Conservation (phyloP, 2,329 filamentous ascomycete genomes). For the Emergomyces pasteurianus region DNA sequence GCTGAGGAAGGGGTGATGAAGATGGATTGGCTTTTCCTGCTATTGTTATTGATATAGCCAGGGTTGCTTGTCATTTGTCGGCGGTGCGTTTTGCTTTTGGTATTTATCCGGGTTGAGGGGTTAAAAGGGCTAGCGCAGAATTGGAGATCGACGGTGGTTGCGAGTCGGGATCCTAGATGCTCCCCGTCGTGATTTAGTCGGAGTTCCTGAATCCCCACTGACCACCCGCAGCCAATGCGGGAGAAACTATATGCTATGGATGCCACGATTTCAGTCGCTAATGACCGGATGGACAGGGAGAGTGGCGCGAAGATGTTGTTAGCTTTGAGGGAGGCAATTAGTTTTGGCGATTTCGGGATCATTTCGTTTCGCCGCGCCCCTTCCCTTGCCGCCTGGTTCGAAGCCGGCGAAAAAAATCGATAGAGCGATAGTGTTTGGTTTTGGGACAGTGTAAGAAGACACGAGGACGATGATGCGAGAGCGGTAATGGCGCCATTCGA, state of each 20-base stretch:
- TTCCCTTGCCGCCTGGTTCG: neutral
- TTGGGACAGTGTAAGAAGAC: conserved; percentile 65
- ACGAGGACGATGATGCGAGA: conserved; percentile 61
- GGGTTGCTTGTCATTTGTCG: neutral
- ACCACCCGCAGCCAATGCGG: conserved; percentile 68
- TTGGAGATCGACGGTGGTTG: conserved; percentile 30
- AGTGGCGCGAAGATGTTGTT: conserved; percentile 67
- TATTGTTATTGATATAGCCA: neutral
- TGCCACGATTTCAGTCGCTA: conserved; percentile 53
- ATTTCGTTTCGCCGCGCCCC: conserved; percentile 2
- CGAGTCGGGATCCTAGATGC: conserved; percentile 26
- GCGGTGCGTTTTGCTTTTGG: neutral
- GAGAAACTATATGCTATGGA: conserved; percentile 80
- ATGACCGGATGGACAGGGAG: conserved; percentile 68
- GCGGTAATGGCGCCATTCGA: conserved; percentile 55
- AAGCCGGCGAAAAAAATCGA: conserved; percentile 36
- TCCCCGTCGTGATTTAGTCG: conserved; percentile 46
- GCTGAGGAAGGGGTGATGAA: neutral
- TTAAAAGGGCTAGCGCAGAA: conserved; percentile 17
- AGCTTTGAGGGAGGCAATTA: conserved; percentile 69
- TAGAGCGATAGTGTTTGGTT: conserved; percentile 67
- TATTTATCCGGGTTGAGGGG: conserved; percentile 5
- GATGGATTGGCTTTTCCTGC: neutral
- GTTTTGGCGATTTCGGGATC: conserved; percentile 35
- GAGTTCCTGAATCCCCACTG: conserved; percentile 82